phyloP scores from a whole-genome alignment of 2,329 filamentous ascomycete genomes.

The Penicillium sp. region DNA sequence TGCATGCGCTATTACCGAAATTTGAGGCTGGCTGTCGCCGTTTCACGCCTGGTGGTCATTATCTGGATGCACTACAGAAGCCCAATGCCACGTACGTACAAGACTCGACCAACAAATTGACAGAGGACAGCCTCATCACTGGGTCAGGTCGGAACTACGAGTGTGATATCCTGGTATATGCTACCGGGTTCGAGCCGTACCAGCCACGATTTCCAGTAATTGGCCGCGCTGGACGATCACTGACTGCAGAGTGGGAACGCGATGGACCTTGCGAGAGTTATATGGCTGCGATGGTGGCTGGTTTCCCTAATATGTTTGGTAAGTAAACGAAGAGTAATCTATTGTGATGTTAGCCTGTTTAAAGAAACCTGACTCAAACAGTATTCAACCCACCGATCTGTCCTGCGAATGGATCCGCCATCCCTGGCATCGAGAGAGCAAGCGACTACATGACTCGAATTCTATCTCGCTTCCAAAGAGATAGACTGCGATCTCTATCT shows the following conservation, averaged over 20 bases:
- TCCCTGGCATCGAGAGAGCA: constrained; percentile 3
- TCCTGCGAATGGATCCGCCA: constrained; percentile 6
- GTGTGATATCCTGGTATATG: constrained; percentile 5
- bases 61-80: constrained; percentile 6
- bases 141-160: not conserved
- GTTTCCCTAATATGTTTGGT: constrained; percentile 8
- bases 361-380: not conserved
- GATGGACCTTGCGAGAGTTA: constrained; percentile 9
- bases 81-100: constrained; percentile 2
- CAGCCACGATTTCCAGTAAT: constrained; percentile 5
- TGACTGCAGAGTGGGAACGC: constrained; percentile 2
- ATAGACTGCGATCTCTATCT: constrained; percentile 1
- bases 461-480: constrained; percentile 1
- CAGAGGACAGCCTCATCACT: constrained; percentile 3
- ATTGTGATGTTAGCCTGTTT: not conserved
- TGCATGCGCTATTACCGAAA: not conserved
- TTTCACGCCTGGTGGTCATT: constrained; percentile 5
- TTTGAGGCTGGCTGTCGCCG: constrained; percentile 11
- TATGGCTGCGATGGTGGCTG: constrained; percentile 10
- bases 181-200: constrained; percentile 8
- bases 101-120: constrained; percentile 2
- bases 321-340: not conserved
- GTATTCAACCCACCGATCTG: constrained; percentile 10
- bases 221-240: not conserved
- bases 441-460: constrained; percentile 8